Evolutionary conservation across 2,329 filamentous ascomycete genomes (phyloP).

Genomic region (Xylaria sp.): DNA sequence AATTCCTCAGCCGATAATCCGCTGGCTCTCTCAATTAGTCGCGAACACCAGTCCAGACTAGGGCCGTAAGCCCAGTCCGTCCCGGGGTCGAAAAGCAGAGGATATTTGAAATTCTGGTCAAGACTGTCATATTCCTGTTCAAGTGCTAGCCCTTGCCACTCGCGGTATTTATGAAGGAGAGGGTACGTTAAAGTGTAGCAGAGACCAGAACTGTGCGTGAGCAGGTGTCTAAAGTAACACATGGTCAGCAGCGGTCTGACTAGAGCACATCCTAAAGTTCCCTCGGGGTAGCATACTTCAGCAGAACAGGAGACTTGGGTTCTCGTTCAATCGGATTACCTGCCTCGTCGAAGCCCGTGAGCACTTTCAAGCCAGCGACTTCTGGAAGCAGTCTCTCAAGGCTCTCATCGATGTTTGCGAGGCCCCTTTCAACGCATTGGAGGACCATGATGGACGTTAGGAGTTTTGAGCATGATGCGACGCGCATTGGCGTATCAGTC

Average conservation of each 20-base stretch:
- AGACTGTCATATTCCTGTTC: conserved; percentile 29
- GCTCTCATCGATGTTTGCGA: conserved; percentile 25
- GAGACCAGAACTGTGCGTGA: conserved; percentile 34
- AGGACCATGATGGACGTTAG: conserved; percentile 38
- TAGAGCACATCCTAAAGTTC: neutral
- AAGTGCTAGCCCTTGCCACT: conserved; percentile 28
- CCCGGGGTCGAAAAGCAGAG: conserved; percentile 37
- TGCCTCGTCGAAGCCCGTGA: conserved; percentile 35
- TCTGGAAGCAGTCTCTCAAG: conserved; percentile 36
- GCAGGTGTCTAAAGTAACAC: conserved; percentile 24
- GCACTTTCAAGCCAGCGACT: conserved; percentile 32
- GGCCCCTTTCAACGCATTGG: conserved; percentile 34
- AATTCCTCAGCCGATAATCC: conserved; percentile 29
- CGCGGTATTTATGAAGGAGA: conserved; percentile 32
- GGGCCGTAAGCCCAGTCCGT: conserved; percentile 33
- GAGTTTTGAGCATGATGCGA: conserved; percentile 35
- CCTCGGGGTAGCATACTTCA: conserved; percentile 26
- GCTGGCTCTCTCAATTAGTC: conserved; percentile 32
- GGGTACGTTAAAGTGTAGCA: conserved; percentile 29
- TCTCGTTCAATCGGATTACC: conserved; percentile 38
- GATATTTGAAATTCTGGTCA: conserved; percentile 36
- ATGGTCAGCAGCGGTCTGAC: conserved; percentile 6
- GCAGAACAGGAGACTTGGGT: conserved; percentile 35
- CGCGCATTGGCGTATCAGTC: conserved; percentile 35
- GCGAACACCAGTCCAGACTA: conserved; percentile 33